A percentile compares a stretch with the other conserved stretches of the same genome.
Evolutionary conservation across 2,329 filamentous ascomycete species (phyloP).

Genomic region (Endocalyx cinctus): DNA sequence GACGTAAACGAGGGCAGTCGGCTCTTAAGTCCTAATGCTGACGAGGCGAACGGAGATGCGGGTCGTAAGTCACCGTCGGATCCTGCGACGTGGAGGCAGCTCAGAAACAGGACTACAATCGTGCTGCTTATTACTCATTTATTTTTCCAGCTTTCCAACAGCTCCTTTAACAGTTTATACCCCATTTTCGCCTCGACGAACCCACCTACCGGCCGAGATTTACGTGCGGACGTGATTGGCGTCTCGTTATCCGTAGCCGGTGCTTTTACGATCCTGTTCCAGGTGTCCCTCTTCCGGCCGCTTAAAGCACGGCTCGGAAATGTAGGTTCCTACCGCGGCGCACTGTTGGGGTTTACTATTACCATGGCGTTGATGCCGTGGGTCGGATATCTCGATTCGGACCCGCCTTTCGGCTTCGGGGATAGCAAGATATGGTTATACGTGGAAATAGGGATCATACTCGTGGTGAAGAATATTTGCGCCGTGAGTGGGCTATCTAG

Average conservation of each 20-base stretch:
- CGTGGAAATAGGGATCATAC: slow-evolving; percentile 70
- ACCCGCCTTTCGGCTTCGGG: slow-evolving; percentile 52
- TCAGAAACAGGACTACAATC: slow-evolving; percentile 78
- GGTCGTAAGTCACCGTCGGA: slow-evolving; percentile 37
- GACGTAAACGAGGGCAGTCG: slow-evolving; percentile 16
- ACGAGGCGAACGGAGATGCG: slow-evolving; percentile 43
- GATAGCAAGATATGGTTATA: slow-evolving; percentile 69
- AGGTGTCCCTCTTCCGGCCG: slow-evolving; percentile 77
- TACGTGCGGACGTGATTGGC: slow-evolving; percentile 78
- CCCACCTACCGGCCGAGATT: slow-evolving; percentile 69
- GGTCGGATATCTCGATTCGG: slow-evolving; percentile 69
- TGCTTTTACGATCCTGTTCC: slow-evolving; percentile 81
- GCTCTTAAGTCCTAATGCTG: slow-evolving; percentile 24
- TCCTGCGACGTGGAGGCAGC: slow-evolving; percentile 43
- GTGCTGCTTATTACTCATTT: slow-evolving; percentile 81
- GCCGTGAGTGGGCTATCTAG: slow-evolving; percentile 86
- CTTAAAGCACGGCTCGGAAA: slow-evolving; percentile 79
- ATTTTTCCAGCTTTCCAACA: slow-evolving; percentile 89
- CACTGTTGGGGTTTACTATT: slow-evolving; percentile 73
- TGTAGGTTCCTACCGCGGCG: slow-evolving; percentile 73
- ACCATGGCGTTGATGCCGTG: slow-evolving; percentile 87
- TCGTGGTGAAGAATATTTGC: slow-evolving; percentile 86
- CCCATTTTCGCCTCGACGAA: slow-evolving; percentile 82
- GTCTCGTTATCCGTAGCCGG: slow-evolving; percentile 81
- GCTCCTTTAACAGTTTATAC: slow-evolving; percentile 92